These are phyloP conservation scores for Leptoxyphium fumago DNA, from an alignment of 2,329 filamentous ascomycete species.

Conservation along the genomic window DNA sequence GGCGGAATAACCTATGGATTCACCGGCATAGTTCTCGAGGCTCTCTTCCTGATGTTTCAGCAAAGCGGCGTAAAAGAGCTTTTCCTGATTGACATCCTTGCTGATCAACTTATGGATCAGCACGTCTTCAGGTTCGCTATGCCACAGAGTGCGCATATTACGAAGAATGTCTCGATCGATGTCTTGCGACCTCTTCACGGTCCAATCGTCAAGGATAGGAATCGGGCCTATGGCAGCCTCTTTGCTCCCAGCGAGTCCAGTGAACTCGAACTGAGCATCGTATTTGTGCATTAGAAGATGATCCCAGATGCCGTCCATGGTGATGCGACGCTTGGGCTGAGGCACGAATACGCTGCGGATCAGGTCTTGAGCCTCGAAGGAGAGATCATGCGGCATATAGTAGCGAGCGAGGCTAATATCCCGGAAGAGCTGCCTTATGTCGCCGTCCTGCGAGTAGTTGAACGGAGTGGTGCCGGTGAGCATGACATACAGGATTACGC, in stretches of 20 bases:
- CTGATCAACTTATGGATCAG: constrained; percentile 52
- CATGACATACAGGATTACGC: constrained; percentile 78
- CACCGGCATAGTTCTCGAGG: constrained; percentile 68
- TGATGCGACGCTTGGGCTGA: constrained; percentile 65
- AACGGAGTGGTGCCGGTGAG: constrained; percentile 76
- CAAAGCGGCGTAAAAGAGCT: constrained; percentile 80
- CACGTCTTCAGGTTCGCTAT: constrained; percentile 61
- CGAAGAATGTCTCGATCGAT: constrained; percentile 71
- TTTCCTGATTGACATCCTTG: constrained; percentile 60
- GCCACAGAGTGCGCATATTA: constrained; percentile 82
- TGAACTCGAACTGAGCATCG: constrained; percentile 52
- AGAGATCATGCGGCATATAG: constrained; percentile 36
- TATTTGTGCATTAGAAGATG: constrained; percentile 82
- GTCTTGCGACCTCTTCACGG: constrained; percentile 45
- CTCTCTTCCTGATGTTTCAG: constrained; percentile 70
- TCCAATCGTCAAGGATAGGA: constrained; percentile 47
- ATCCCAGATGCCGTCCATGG: constrained; percentile 66
- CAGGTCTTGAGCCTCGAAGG: constrained; percentile 57
- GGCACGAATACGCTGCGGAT: constrained; percentile 66
- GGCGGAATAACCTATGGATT: constrained; percentile 59
- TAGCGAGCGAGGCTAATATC: constrained; percentile 36
- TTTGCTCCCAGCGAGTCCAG: constrained; percentile 38
- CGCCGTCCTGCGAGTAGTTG: constrained; percentile 44
- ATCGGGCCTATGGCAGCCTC: constrained; percentile 36
- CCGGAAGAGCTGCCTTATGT: constrained; percentile 50